These are phyloP conservation scores for Cyclanthera cordifolia DNA, from an alignment of 306 rosid species.

Conservation along the genomic window DNA sequence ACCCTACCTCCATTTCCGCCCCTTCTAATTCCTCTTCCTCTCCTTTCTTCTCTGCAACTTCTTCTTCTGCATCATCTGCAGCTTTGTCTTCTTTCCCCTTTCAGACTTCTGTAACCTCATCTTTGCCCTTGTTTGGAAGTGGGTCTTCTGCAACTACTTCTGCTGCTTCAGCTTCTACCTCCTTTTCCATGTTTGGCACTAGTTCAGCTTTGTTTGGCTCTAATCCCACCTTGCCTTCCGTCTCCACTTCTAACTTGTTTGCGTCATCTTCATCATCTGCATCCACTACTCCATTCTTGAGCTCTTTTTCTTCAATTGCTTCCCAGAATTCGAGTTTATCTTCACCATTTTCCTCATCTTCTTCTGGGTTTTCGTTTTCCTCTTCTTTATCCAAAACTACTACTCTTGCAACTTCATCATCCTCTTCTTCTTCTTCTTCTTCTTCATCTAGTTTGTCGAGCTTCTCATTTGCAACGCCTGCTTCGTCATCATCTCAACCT, in stretches of 20 bases:
- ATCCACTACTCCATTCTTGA: constrained; percentile 31
- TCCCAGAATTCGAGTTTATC: constrained; percentile 24
- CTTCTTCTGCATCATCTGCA: not conserved
- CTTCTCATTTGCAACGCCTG: constrained; percentile 34
- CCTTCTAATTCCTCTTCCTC: constrained; percentile 21
- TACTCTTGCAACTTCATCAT: constrained; percentile 15
- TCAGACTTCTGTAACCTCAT: not conserved
- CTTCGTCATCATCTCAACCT: constrained; percentile 41
- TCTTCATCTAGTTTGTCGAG: constrained; percentile 29
- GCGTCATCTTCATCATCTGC: constrained; percentile 18
- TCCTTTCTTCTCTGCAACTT: not conserved
- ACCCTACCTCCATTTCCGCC: constrained; percentile 28
- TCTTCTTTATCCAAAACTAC: constrained; percentile 30
- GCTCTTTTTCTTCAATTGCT: constrained; percentile 21
- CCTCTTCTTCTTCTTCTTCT: constrained; percentile 27
- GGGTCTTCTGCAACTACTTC: not conserved
- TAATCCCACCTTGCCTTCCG: not conserved
- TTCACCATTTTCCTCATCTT: constrained; percentile 19
- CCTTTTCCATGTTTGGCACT: constrained; percentile 12
- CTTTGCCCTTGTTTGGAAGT: not conserved
- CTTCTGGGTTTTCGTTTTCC: constrained; percentile 29
- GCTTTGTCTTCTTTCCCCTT: not conserved
- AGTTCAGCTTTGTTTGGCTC: constrained; percentile 16
- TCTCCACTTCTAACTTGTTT: constrained; percentile 15
- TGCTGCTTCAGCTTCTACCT: not conserved